Conservation (phyloP, 768 basidiomycete species). For the Suillus paluster region DNA sequence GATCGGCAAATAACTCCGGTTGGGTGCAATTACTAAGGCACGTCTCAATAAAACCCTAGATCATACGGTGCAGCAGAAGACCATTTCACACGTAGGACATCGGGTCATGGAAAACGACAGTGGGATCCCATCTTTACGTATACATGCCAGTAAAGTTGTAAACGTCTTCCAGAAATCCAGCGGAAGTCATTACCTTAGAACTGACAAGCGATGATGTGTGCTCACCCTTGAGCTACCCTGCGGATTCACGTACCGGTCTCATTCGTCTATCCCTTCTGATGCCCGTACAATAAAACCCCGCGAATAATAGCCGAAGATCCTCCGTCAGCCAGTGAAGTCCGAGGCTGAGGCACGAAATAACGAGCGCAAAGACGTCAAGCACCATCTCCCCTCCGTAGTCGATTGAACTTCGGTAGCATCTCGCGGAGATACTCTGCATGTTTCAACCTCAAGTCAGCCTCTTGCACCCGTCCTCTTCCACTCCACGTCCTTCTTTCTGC, state of each 20-base stretch:
- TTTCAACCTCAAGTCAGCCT: conserved; percentile 81
- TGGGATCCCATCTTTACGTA: not conserved
- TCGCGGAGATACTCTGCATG: conserved; percentile 92
- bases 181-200: not conserved
- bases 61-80: too few relatives aligned
- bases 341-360: not conserved
- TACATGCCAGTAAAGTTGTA: too few relatives aligned
- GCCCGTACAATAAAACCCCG: not conserved
- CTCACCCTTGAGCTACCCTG: too few relatives aligned
- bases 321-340: conserved; percentile 2
- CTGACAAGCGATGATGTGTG: not conserved
- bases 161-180: too few relatives aligned
- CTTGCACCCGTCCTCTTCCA: conserved; percentile 82
- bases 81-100: not conserved
- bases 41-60: too few relatives aligned
- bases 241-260: not conserved
- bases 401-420: conserved; percentile 89
- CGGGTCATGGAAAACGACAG: not conserved
- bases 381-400: conserved; percentile 45
- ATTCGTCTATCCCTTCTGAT: not conserved
- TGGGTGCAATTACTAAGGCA: not conserved
- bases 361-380: not conserved
- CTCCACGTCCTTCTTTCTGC: conserved; percentile 84
- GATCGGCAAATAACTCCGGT: conserved; percentile 9
- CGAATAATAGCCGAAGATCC: not conserved